Conservation (phyloP, 1,284 basidiomycete species). For the Cystobasidium sp. region DNA sequence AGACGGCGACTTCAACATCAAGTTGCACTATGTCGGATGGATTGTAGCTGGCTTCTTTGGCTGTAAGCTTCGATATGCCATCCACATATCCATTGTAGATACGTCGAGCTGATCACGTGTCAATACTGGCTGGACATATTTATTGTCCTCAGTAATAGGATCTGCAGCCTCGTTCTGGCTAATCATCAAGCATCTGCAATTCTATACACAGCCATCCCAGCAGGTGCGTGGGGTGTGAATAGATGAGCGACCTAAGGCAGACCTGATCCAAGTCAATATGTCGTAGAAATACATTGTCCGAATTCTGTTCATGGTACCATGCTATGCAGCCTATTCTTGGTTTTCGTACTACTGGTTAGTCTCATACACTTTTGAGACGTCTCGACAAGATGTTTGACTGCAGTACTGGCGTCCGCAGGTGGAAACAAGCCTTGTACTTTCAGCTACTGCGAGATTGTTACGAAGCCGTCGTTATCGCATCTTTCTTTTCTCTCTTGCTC, state of each 20-base stretch:
- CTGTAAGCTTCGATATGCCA: conserved; percentile 9
- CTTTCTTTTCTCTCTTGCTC: conserved; percentile 77
- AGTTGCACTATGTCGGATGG: conserved; percentile 66
- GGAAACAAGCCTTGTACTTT: conserved; percentile 53
- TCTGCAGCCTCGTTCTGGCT: conserved; percentile 70
- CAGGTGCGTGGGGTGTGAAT: conserved; percentile 18
- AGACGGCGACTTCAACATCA: conserved; percentile 37
- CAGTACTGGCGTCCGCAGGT: conserved; percentile 10
- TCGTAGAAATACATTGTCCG: conserved; percentile 60
- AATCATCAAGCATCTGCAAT: conserved; percentile 70
- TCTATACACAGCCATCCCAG: conserved; percentile 69
- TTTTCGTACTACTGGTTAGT: conserved; percentile 69
- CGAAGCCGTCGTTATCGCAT: conserved; percentile 72
- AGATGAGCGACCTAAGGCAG: conserved; percentile 44
- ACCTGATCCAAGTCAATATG: conserved; percentile 37
- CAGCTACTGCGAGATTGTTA: conserved; percentile 63
- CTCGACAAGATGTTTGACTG: conserved; percentile 8
- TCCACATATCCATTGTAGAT: background rate
- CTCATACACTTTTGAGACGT: conserved; percentile 14
- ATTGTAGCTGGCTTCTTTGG: conserved; percentile 68
- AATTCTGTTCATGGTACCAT: conserved; percentile 76
- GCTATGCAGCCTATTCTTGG: conserved; percentile 71
- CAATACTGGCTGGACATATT: background rate
- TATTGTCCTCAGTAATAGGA: conserved; percentile 59
- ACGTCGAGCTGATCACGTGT: background rate